Base-by-base conservation (phyloP, 768 basidiomycete genomes). In the Tricholoma matsutake region DNA sequence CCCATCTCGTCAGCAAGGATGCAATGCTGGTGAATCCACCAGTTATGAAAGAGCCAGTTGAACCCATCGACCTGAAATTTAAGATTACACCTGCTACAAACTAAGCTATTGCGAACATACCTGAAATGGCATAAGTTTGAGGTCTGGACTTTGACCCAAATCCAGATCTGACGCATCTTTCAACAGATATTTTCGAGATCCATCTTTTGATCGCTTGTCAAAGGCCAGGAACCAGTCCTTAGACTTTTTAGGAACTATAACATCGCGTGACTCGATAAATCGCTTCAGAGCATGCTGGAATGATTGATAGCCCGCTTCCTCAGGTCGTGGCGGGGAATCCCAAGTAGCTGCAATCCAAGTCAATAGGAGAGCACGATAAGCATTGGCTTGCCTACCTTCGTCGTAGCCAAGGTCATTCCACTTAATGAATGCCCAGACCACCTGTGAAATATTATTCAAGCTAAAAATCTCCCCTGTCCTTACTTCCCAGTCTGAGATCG, bases 1-100 rank as follows among this genome's bases (percentile, higher is more conserved):
- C 95, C 95, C 97, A 99, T 98, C 73, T 98, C 97, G 70, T 99
- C 97, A 2, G 97, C 96, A 20, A 98, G 82, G 63, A 96, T 96
- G 63, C 89, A 93, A 45, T 86, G 85, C 63, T 93, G 93, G 45
- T 79, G 81, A 64, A 83, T 87, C 87, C 89, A 93, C 94, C 94
- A 96, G 63, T 94, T 93, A 64, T 88, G 84, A 64, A 83, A 87
- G 51, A 94, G 78, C 92, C 91, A 93, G 58, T 92, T 91, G 57
- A 92, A 87, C 34, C 91, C 91, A 29, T 91, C 87, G 7, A 89
- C 81, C 88, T 91, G 58, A 14, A 56, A 45, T 28, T 59, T 61
- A 25, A 53, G 9, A 47, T n/a, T 47, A 16, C 39, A n/a, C 34
- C 20, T 0, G 52, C 7, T 41, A 29, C 32, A 45, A 54, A 63